These are phyloP conservation scores for Phialophora chinensis DNA, from an alignment of 2,329 filamentous ascomycete genomes.

Conservation along the genomic window DNA sequence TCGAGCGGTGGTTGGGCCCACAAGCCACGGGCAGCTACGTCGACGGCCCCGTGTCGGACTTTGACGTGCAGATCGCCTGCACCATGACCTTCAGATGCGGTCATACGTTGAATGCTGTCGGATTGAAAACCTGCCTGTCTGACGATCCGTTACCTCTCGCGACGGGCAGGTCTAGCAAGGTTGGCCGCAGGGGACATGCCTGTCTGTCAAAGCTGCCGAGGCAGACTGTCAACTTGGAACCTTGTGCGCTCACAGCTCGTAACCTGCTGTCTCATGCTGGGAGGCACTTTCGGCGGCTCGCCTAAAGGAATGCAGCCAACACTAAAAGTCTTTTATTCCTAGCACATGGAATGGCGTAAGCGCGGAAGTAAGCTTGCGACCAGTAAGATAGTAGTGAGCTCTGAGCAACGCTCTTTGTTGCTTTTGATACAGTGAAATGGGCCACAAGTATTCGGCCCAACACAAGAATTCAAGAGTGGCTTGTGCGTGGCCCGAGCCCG, in stretches of 20 bases:
- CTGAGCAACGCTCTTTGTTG: background rate
- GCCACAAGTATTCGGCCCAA: no score
- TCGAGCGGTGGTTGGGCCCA: conserved; percentile 1
- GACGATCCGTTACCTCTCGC: conserved; percentile 17
- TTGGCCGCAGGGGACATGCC: conserved; percentile 25
- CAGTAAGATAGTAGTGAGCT: background rate
- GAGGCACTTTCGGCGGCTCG: background rate
- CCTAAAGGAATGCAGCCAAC: conserved; percentile 1
- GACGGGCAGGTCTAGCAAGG: conserved; percentile 3
- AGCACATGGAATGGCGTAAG: background rate
- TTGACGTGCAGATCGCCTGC: conserved; percentile 17
- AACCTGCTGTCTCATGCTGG: background rate
- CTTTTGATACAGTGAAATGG: background rate
- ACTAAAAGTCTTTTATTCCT: background rate
- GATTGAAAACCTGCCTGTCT: conserved; percentile 1
- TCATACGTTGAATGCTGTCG: background rate
- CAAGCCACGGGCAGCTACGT: conserved; percentile 13
- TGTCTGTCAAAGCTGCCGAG: conserved; percentile 11
- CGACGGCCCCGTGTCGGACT: conserved; percentile 18
- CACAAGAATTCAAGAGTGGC: no score
- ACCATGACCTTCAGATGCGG: conserved; percentile 24
- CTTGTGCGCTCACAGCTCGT: conserved; percentile 5
- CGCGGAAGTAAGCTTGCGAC: background rate
- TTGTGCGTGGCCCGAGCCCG: background rate
- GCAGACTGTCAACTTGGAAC: background rate